Base-by-base conservation (phyloP, 192 early-diverging fungal genomes). In the Chytriomyces hyalinus region DNA sequence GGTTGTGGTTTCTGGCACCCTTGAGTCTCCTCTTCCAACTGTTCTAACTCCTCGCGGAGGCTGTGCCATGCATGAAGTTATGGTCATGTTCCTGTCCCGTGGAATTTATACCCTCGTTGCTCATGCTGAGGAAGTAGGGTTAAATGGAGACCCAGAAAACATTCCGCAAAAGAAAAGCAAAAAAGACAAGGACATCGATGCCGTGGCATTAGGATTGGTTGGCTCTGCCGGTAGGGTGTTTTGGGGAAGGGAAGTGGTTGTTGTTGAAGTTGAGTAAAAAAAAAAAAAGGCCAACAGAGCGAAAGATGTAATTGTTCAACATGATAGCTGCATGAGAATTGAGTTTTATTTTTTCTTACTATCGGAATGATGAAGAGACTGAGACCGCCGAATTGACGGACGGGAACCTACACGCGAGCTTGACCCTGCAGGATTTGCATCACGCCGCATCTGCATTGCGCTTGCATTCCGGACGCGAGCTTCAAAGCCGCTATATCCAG, bases 1-100 rank as follows among this genome's bases (percentile, higher is more conserved):
- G n/a, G 36, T 78, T 11, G 20, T 78, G 20, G 63, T 62, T 49
- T 64, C 70, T 6, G 77, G 77, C 6, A 20, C 70, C n/a, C 62
- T 78, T 10, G 59, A 71, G 48, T 22, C 66, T 8, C 59, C 70
- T 15, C 49, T 78, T 60, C 68, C 60, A 11, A 46, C n/a, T 49
- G 9, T 57, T 13, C 46, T 61, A 43, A 22, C 15, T 6, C 8
- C 69, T 2, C 17, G 59, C 13, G 69, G 51, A 7, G 68, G 70
- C 61, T 62, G 70, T 6, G 26, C 45, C 17, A 62, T 26, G 9
- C 77, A 78, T 62, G 2, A 44, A n/a, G 61, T 78, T 24, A 8
- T 61, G 11, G 44, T 78, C 51, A 78, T 78, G 77, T 78, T 78
- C 43, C 62, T 78, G 61, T 62, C 77, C 22, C 46, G 61, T 10